A percentile compares a stretch with the other conserved stretches of the same genome.
These are phyloP conservation scores for Ganoderma lingzhi DNA, from an alignment of 1,284 basidiomycete genomes.

Conservation along the genomic window DNA sequence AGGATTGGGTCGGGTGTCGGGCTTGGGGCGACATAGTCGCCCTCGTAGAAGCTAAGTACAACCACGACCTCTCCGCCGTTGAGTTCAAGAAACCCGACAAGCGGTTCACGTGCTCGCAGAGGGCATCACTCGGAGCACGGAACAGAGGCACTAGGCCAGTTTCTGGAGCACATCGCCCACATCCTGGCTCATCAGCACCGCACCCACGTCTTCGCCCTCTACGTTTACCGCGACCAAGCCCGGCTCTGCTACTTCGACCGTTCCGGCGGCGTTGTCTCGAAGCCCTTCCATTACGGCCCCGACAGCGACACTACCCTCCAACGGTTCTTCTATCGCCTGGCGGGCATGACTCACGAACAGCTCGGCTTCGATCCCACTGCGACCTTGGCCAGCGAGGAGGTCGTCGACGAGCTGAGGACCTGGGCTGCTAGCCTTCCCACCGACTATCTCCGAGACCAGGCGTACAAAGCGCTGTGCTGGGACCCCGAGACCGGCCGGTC, in stretches of 20 bases:
- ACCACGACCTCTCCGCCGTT: slow-evolving; percentile 2
- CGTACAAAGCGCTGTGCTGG: slow-evolving; percentile 10
- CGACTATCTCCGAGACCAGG: background rate
- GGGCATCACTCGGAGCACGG: background rate
- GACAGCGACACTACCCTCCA: background rate
- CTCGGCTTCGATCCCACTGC: slow-evolving; percentile 36
- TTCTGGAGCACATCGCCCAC: slow-evolving; percentile 21
- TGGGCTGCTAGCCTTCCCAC: background rate
- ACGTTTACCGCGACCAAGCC: slow-evolving; percentile 17
- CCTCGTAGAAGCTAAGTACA: background rate
- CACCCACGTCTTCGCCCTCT: slow-evolving; percentile 26
- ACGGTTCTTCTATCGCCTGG: slow-evolving; percentile 35
- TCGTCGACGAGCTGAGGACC: background rate
- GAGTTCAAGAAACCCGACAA: background rate
- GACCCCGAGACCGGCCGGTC: background rate
- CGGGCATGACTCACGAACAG: slow-evolving; percentile 17
- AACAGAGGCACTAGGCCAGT: slow-evolving; percentile 17
- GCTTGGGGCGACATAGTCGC: slow-evolving; percentile 8
- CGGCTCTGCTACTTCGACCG: slow-evolving; percentile 20
- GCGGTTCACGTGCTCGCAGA: background rate
- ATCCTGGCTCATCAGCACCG: slow-evolving; percentile 32
- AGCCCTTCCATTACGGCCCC: slow-evolving; percentile 26
- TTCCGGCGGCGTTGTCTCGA: slow-evolving; percentile 24
- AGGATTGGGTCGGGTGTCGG: background rate
- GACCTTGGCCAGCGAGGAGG: background rate